phyloP scores from a whole-genome alignment of 208 protist species.

The Leishmania lainsoni region DNA sequence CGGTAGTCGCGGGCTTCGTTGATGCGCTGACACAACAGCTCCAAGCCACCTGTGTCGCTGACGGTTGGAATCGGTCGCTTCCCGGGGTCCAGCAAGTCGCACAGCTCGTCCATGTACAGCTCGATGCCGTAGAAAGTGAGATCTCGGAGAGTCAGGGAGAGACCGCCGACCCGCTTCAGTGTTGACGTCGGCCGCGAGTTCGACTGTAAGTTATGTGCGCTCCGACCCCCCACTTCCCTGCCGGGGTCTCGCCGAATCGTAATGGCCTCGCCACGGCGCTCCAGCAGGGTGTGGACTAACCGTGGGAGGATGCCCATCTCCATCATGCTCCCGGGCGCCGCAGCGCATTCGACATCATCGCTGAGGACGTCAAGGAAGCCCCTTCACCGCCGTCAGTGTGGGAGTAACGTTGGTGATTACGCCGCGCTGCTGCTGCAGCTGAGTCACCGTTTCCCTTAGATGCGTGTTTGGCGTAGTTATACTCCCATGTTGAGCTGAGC shows the following conservation, averaged over 20 bases:
- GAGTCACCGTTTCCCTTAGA: constrained; percentile 1
- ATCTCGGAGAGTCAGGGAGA: constrained; percentile 61
- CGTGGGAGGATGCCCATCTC: constrained; percentile 84
- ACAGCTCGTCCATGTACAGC: constrained; percentile 86
- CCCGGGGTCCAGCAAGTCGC: constrained; percentile 74
- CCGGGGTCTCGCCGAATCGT: constrained; percentile 33
- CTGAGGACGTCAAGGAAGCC: neutral
- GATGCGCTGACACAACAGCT: constrained; percentile 63
- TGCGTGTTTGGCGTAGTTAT: constrained; percentile 14
- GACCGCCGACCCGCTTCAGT: constrained; percentile 13
- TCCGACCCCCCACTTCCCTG: neutral
- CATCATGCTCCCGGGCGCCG: constrained; percentile 7
- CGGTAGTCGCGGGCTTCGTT: constrained; percentile 44
- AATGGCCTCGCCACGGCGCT: constrained; percentile 61
- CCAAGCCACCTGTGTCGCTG: constrained; percentile 74
- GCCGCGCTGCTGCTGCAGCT: constrained; percentile 10
- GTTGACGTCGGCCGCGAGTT: constrained; percentile 4
- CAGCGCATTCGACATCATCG: constrained; percentile 1
- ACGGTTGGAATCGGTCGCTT: constrained; percentile 68
- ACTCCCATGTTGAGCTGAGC: constrained; percentile 24
- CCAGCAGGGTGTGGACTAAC: constrained; percentile 75
- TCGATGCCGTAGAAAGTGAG: constrained; percentile 87
- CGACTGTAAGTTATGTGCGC: constrained; percentile 3
- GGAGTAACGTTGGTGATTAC: neutral
- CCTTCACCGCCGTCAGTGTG: neutral